Evolutionary conservation across 2,329 filamentous ascomycete species (phyloP), one percentile per base, ranked within the genome.

Genomic region (Plectosphaerella plurivora): DNA sequence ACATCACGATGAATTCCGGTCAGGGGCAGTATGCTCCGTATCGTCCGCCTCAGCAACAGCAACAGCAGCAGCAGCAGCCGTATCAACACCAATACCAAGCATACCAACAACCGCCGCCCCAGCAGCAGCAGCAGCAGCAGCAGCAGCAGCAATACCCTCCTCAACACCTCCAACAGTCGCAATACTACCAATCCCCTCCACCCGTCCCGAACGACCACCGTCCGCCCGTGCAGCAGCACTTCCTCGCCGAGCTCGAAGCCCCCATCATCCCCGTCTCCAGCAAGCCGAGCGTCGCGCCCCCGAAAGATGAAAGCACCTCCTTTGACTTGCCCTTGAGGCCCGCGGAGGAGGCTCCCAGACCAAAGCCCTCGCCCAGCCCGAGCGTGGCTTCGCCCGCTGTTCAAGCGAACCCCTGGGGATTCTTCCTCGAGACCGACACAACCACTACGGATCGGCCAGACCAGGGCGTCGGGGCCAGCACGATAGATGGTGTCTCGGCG

Each of bases 361-460:
- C 16, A 15, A 49, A 18, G 6, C 47, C 47, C 28, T 25, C 35
- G 28, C 47, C 18, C 28, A 18, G 25, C 47, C 33, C 15, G 15
- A n/a, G 10, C 18, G 20, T 28, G 18, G 16, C 11, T 20, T 10
- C n/a, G 8, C 45, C 49, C 16, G 22, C 22, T 22, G 7, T 47
- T n/a, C 56, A 57, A 44, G 56, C 56, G 22, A 58, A 58, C 24
- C 56, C 55, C 15, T 57, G 56, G 56, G 56, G 56, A 5, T 57
- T 56, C 55, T 58, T 57, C 52, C 47, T 57, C 45, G 35, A 6
- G 50, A 54, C 20, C 46, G 52, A 44, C n/a, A 6, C 41, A n/a
- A 22, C 8, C 16, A 4, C 16, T 4, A 16, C 41, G 8, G 16
- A 18, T 3, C n/a, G 11, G 18, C n/a, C 16, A 20, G 41, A 18